These are phyloP conservation scores for Paraphaeosphaeria sporulosa DNA, from an alignment of 2,329 filamentous ascomycete genomes.

Conservation along the genomic window DNA sequence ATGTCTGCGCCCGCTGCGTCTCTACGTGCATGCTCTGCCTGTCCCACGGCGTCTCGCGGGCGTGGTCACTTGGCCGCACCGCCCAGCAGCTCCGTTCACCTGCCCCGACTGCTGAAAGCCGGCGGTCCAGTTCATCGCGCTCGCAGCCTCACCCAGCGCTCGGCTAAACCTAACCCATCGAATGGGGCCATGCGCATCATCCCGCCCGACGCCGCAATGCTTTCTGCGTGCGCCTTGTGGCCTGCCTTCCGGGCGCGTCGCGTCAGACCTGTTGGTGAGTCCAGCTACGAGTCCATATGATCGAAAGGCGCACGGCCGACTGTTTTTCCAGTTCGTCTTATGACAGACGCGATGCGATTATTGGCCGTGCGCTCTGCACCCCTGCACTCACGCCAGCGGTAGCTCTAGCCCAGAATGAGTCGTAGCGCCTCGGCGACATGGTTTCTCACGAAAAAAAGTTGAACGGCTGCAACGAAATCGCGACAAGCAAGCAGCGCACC, in stretches of 20 bases:
- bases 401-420: conserved; percentile 1
- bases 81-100: conserved; percentile 14
- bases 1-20: conserved; percentile 1
- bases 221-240: neutral
- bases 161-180: conserved; percentile 15
- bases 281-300: neutral
- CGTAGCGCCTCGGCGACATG: conserved; percentile 11
- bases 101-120: conserved; percentile 14
- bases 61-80: neutral
- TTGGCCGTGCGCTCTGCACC: neutral
- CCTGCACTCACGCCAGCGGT: neutral
- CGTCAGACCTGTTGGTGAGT: too few species aligned
- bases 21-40: neutral
- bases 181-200: conserved; percentile 19
- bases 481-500: conserved; percentile 22
- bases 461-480: neutral
- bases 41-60: neutral
- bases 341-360: neutral
- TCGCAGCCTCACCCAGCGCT: conserved; percentile 12
- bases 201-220: conserved; percentile 1
- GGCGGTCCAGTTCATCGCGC: conserved; percentile 14
- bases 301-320: neutral
- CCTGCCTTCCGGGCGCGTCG: neutral
- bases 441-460: conserved; percentile 20
- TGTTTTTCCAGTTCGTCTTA: neutral